A percentile compares a stretch with the other conserved stretches of the same genome.
Conservation (phyloP, 371 early-diverging fungal species). For the Nematocida parisii region DNA sequence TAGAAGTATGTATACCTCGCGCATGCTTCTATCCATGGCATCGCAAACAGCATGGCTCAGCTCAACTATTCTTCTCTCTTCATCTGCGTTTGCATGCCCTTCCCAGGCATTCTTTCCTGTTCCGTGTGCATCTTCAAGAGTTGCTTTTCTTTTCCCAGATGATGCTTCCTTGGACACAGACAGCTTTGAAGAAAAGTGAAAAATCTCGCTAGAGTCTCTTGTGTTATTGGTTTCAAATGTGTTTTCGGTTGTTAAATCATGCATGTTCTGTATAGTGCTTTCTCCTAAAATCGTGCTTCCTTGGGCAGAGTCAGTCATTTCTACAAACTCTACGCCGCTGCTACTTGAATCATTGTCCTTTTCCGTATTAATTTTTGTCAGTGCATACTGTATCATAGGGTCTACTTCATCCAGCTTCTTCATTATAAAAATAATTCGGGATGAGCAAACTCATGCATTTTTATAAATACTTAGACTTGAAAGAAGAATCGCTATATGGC, state of each 20-base stretch:
- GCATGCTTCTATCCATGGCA: constrained; percentile 25
- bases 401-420: not conserved
- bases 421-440: constrained; percentile 33
- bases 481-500: too few species aligned
- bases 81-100: not conserved
- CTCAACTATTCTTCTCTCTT: constrained; percentile 4
- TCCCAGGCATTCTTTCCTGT: not conserved
- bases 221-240: constrained; percentile 3
- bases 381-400: constrained; percentile 23
- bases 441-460: not conserved
- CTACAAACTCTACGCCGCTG: constrained; percentile 3
- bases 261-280: not conserved
- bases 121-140: not conserved
- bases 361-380: not conserved
- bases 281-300: constrained; percentile 14
- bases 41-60: constrained; percentile 2
- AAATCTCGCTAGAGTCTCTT: not conserved
- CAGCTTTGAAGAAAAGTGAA: not conserved
- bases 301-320: not conserved
- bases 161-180: too few species aligned
- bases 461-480: not conserved
- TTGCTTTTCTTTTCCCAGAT: not conserved
- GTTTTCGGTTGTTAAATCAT: constrained; percentile 27
- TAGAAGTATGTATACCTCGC: constrained; percentile 1
- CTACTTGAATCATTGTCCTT: not conserved